Evolutionary conservation across 495 filamentous ascomycete genomes (phyloP), one percentile per base, ranked within the genome.

Genomic region (Neurospora terricola): DNA sequence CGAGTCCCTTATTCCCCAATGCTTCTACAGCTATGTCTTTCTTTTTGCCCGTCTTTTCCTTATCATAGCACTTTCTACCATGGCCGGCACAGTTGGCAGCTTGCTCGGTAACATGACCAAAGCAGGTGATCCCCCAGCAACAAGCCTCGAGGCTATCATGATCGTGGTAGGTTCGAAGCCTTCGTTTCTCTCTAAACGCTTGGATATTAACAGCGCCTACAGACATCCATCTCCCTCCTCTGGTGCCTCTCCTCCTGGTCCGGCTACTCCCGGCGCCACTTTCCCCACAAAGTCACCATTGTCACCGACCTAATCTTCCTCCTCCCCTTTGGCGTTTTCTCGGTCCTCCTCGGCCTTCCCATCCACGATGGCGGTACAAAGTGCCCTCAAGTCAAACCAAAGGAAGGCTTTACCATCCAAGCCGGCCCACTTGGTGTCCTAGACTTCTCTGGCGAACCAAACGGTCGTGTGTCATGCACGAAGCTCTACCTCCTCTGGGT

Each of bases 41-140:
- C 43, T 71, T 34, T 45, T 48, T 71, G 23, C 43, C 38, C 38
- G 43, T 71, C 11, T 59, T 48, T 21, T 71, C 6, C 38, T 71
- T 10, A 23, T 23, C 38, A 71, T 37, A 23, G 23, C 89, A 96
- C 74, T 86, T 95, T 75, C 84, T 3, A 36, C 87, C 72, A 90
- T 93, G 74, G 90, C 96, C 77, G 92, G 92, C 73, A 88, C 95
- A 76, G 89, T 89, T 3, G 87, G 91, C 72, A 92, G 92, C 79
- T 94, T 96, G 84, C 89, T 96, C 77, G 86, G 89, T 7, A 82
- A 89, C 37, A 93, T 96, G 74, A 87, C 93, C 18, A 75, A 30
- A 85, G 80, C 66, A 85, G 89, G 69, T 84, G 86, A 43, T 85
- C 86, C 11, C 88, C 91, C 0, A 91, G 92, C 0, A 81, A 86